These are phyloP conservation scores for Solanum megistacrolobum DNA, from an alignment of 257 asterid species.

Conservation along the genomic window DNA sequence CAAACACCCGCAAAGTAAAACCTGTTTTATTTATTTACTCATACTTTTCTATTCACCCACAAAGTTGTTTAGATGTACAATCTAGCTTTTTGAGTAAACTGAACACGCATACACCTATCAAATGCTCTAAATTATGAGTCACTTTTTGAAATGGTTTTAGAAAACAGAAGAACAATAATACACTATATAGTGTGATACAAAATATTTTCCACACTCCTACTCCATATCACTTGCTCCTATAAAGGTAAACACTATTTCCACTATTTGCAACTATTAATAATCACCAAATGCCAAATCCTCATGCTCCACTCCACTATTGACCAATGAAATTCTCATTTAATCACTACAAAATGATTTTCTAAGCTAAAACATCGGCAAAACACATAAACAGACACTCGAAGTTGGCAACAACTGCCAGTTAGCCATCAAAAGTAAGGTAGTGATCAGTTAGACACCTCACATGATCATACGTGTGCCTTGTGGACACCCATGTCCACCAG, in stretches of 20 bases:
- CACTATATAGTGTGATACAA: not conserved
- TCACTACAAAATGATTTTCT: not conserved
- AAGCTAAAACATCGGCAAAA: not conserved
- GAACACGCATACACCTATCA: not conserved
- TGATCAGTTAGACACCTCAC: not conserved
- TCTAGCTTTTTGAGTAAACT: not conserved
- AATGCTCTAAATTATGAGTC: not conserved
- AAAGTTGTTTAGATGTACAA: not conserved
- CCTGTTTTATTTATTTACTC: not conserved
- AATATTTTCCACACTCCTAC: not conserved
- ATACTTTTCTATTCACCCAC: not conserved
- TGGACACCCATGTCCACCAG: not conserved
- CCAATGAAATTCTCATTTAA: not conserved
- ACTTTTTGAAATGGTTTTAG: not conserved
- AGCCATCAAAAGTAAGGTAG: not conserved
- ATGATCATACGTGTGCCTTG: not conserved
- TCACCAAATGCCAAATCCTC: not conserved
- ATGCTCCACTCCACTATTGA: not conserved
- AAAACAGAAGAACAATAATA: not conserved
- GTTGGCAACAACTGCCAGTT: not conserved
- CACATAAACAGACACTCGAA: not conserved
- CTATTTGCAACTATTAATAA: not conserved
- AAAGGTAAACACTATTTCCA: not conserved
- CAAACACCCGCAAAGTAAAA: not conserved
- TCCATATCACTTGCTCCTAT: not conserved